These are phyloP conservation scores for Cordyceps pruinosa DNA, from an alignment of 2,329 filamentous ascomycete genomes.

Conservation along the genomic window DNA sequence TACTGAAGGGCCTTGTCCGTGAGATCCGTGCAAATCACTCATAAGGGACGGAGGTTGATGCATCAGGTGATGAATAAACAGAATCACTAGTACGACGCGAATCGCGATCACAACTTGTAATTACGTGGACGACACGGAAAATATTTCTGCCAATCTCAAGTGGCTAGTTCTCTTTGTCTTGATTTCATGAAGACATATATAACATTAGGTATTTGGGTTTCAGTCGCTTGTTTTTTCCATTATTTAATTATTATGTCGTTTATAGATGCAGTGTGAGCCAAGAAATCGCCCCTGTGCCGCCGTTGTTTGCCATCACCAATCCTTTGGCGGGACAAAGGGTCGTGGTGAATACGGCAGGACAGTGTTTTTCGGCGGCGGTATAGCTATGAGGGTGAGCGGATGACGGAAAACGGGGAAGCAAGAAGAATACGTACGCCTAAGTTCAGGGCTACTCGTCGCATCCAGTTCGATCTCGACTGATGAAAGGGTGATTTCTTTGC, in stretches of 20 bases:
- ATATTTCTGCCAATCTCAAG: neutral
- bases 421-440: neutral
- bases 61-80: too few species aligned
- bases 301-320: neutral
- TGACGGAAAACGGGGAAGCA: neutral
- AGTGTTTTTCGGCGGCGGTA: neutral
- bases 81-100: neutral
- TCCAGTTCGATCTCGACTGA: neutral
- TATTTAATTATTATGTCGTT: neutral
- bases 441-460: neutral
- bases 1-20: constrained; percentile 13
- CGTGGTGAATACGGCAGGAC: neutral
- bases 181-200: neutral
- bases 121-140: neutral
- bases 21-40: constrained; percentile 14
- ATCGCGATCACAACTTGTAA: neutral
- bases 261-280: neutral
- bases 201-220: neutral
- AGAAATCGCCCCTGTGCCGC: too few species aligned
- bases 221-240: neutral
- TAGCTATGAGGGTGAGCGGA: neutral
- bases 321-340: neutral
- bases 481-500: constrained; percentile 1
- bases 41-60: neutral
- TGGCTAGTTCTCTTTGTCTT: neutral